Evolutionary conservation across 2,329 filamentous ascomycete genomes (phyloP), one percentile per base, ranked within the genome.

Genomic region (Ilyonectria sp.): DNA sequence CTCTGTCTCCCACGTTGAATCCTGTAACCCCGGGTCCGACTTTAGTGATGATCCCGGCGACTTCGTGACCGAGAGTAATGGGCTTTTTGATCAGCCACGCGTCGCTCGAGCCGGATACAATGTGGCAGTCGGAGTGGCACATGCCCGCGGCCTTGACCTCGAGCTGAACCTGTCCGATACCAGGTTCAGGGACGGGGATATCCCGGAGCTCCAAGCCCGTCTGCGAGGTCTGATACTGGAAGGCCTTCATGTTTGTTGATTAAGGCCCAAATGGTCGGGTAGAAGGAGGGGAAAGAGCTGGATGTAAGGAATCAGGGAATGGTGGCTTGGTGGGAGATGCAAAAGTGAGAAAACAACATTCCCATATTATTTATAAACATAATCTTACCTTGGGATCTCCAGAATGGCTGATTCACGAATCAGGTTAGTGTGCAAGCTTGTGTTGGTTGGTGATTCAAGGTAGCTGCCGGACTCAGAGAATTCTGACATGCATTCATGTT

Each of bases 11-110:
- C 2, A n/a, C 5, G 1, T 9, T 35, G n/a, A 57, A 56, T 2
- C 21, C n/a, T 2, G 26, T 43, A 17, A 64, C 40, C 3, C 23
- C 56, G 1, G 44, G 44, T 1, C 61, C 65, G 6, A 64, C 10
- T 17, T 58, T 54, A 19, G 54, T 59, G 13, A 67, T 47, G n/a
- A 60, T 31, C 2, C 65, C 65, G 2, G 65, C 33, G 15, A 67
- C 65, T 19, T 67, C 60, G 17, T 67, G 65, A 8, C 65, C 65
- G 1, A 64, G 52, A 6, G 56, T 64, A 19, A 67, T 37, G n/a
- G 60, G 65, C 40, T 33, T 60, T n/a, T 52, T 60, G 6, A 29
- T 11, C 15, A 59, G 7, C 35, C 31, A 52, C 3, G 31, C 44
- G 6, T 60, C 52, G 23, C 49, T 35, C 9, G 21, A 13, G n/a